Percentiles rank a stretch among this genome's conserved stretches.
Conservation (phyloP, 2,329 filamentous ascomycete genomes). For the Fusarium annulatum region DNA sequence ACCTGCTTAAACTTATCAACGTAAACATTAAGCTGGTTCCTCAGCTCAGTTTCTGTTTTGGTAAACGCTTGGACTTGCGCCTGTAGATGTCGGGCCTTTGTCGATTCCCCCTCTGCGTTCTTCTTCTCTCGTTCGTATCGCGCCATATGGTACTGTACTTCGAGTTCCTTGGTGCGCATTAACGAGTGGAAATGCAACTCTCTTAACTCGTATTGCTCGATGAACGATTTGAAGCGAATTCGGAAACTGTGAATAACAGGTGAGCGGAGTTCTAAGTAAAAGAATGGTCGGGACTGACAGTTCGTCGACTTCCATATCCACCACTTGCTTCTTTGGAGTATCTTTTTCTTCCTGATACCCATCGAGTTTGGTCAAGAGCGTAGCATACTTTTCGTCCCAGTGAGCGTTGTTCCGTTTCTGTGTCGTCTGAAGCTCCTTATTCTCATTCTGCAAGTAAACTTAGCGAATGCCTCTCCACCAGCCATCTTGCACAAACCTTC, state of each 20-base stretch:
- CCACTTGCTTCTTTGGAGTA: slow-evolving; percentile 80
- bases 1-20: slow-evolving; percentile 99
- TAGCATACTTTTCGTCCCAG: slow-evolving; percentile 86
- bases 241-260: slow-evolving; percentile 71
- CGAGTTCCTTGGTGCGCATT: slow-evolving; percentile 93
- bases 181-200: slow-evolving; percentile 94
- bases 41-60: slow-evolving; percentile 92
- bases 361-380: slow-evolving; percentile 84
- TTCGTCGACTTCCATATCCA: slow-evolving; percentile 90
- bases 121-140: slow-evolving; percentile 92
- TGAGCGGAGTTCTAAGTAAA: slow-evolving; percentile 8
- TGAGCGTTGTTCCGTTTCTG: slow-evolving; percentile 85
- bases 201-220: slow-evolving; percentile 95
- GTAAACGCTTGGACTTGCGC: slow-evolving; percentile 94
- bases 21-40: slow-evolving; percentile 97
- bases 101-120: slow-evolving; percentile 82
- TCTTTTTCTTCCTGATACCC: slow-evolving; percentile 89
- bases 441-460: slow-evolving; percentile 75
- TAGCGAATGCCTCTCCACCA: slow-evolving; percentile 30
- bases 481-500: slow-evolving; percentile 71
- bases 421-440: slow-evolving; percentile 87
- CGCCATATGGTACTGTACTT: slow-evolving; percentile 91
- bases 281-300: slow-evolving; percentile 66
- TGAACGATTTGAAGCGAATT: slow-evolving; percentile 89
- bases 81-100: slow-evolving; percentile 85